Conservation (phyloP, 1,284 basidiomycete species). For the Schizophyllum amplum region DNA sequence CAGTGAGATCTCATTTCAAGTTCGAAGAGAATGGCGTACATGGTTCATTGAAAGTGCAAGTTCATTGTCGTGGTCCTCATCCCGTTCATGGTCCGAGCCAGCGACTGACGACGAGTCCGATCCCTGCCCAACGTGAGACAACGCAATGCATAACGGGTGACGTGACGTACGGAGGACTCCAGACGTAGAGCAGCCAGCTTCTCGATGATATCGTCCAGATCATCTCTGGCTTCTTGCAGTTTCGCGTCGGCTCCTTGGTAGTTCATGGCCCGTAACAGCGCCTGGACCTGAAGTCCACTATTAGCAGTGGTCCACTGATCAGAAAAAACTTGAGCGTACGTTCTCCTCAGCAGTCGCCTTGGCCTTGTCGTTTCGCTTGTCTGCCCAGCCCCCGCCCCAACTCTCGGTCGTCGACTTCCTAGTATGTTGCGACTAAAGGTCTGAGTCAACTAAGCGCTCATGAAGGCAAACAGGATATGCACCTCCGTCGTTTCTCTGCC, state of each 20-base stretch:
- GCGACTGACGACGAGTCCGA: neutral
- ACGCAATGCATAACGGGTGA: neutral
- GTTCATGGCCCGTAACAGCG: neutral
- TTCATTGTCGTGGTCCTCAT: neutral
- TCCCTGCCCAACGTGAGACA: neutral
- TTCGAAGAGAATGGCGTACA: too few species aligned
- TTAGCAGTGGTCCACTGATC: neutral
- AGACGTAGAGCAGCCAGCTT: neutral
- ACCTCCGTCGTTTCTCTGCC: neutral
- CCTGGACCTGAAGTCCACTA: neutral
- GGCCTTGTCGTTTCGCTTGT: neutral
- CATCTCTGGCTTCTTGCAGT: neutral
- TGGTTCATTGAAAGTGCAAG: neutral
- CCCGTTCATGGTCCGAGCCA: neutral
- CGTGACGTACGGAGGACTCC: neutral
- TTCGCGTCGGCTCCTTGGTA: neutral
- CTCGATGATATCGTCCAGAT: neutral
- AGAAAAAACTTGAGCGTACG: neutral
- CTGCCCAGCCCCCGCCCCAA: too few species aligned
- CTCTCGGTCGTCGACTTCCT: neutral
- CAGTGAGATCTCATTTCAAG: too few species aligned
- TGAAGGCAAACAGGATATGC: neutral
- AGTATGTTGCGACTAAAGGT: neutral
- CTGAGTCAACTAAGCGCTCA: neutral
- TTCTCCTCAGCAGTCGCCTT: neutral